Evolutionary conservation across 495 filamentous ascomycete species (phyloP).

Genomic region (Aspergillus panamensis): DNA sequence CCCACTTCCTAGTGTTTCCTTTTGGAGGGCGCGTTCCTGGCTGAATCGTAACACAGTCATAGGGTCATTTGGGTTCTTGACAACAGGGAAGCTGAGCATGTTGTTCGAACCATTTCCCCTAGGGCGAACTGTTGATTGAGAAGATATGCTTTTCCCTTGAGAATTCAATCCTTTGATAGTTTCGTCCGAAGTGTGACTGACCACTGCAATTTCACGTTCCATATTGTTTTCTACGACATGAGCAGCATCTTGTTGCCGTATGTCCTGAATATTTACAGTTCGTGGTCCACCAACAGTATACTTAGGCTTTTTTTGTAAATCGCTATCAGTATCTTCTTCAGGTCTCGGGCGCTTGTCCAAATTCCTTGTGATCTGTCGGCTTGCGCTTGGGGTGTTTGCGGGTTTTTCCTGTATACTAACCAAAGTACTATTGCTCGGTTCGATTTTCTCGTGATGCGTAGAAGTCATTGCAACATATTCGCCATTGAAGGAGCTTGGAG

Average conservation of each 20-base stretch:
- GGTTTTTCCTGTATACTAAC: neutral
- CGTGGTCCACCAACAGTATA: neutral
- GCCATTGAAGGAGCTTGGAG: conserved; percentile 14
- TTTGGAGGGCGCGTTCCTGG: conserved; percentile 54
- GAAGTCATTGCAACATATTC: neutral
- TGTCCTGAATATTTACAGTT: neutral
- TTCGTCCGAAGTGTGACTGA: neutral
- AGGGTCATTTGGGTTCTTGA: conserved; percentile 72
- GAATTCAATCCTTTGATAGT: conserved; percentile 14
- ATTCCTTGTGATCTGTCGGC: conserved; percentile 3
- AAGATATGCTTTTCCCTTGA: conserved; percentile 20
- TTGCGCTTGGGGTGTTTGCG: neutral
- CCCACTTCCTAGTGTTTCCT: conserved; percentile 24
- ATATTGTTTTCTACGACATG: neutral
- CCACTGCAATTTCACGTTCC: neutral
- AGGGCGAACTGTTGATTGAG: conserved; percentile 29
- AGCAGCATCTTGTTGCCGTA: neutral
- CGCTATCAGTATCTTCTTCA: neutral
- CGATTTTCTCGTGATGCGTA: neutral
- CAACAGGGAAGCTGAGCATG: conserved; percentile 64
- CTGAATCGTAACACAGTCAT: conserved; percentile 64
- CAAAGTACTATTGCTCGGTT: neutral
- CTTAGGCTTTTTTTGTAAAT: conserved; percentile 26
- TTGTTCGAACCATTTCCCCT: conserved; percentile 28
- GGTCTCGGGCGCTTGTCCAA: conserved; percentile 14